These are phyloP conservation scores for Crithidia brevicula DNA, from an alignment of 208 protist species.

Conservation along the genomic window DNA sequence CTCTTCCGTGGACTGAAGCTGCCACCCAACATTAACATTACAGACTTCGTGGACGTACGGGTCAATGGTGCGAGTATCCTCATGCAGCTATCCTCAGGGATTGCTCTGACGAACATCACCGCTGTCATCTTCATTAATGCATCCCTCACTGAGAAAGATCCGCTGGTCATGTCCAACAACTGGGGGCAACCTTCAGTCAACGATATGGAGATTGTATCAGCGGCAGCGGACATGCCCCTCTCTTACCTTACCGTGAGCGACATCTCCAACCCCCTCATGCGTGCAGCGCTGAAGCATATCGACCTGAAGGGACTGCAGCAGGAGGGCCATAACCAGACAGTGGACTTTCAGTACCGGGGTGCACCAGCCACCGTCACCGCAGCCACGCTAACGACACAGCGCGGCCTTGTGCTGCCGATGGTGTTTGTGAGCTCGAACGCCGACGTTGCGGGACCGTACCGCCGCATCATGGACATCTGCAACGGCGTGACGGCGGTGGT, in stretches of 20 bases:
- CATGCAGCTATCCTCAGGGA: background rate
- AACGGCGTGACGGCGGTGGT: too few relatives aligned
- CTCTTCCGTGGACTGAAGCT: background rate
- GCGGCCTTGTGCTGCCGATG: background rate
- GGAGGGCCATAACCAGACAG: constrained; percentile 2
- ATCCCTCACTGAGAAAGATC: background rate
- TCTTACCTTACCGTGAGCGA: constrained; percentile 19
- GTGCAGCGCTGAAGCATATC: constrained; percentile 20
- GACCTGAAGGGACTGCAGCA: constrained; percentile 8
- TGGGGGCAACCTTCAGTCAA: constrained; percentile 6
- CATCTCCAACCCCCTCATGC: constrained; percentile 32
- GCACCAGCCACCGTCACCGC: background rate
- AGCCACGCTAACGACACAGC: background rate
- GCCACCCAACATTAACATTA: background rate
- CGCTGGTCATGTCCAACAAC: constrained; percentile 11
- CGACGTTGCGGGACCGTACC: too few relatives aligned
- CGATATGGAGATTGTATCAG: background rate
- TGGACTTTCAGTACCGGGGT: background rate
- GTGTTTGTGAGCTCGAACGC: too few relatives aligned
- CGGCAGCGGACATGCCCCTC: background rate
- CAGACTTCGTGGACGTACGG: background rate
- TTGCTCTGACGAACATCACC: background rate
- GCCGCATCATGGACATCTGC: too few relatives aligned
- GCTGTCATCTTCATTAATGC: background rate
- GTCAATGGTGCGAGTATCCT: background rate